Evolutionary conservation across 176 grass and related monocot genomes (phyloP), one percentile per base, ranked within the genome.

Genomic region (Dactylis glomerata): DNA sequence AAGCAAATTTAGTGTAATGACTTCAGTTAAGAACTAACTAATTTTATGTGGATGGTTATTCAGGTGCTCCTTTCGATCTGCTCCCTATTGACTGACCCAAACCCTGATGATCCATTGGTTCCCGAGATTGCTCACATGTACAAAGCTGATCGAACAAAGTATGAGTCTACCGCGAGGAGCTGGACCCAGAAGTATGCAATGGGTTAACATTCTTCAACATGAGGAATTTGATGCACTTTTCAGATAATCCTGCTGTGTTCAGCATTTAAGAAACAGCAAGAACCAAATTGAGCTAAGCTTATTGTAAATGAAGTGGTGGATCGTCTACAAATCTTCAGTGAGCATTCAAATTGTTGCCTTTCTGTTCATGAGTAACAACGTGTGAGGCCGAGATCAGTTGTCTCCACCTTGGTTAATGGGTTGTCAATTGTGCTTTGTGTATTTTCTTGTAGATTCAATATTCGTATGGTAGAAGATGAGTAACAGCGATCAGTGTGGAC

Each of bases 161-260:
- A 94, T 4, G 92, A 94, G 76, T 84, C 92, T 3, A 89, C 92
- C 0, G 92, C 92, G 28, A 87, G 92, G 31, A 91, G 83, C 89
- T 94, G 92, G 92, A 91, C 92, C 70, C 92, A 94, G 92, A 94
- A 91, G 84, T 94, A 89, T 73, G 92, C 89, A 6, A 94, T 94
- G 92, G 92, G 92, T 72, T 94, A 86, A 80, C 6, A 24, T 66
- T n/a, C 27, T 65, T 34, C 42, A 66, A 1, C 28, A 80, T 36
- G 51, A 80, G 30, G 28, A 80, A 33, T 49, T n/a, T 49, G 42
- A 16, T 45, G 55, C 44, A 17, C 44, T 74, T 42, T 19, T 28
- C 15, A 13, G 38, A 79, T 19, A 62, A n/a, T 65, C 41, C 59
- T 30, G 44, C 45, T 80, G 78, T 66, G 33, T 66, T 34, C 42